These are phyloP conservation scores for Globisporangium echinulatum DNA, from an alignment of 352 stramenopile genomes.

Conservation along the genomic window DNA sequence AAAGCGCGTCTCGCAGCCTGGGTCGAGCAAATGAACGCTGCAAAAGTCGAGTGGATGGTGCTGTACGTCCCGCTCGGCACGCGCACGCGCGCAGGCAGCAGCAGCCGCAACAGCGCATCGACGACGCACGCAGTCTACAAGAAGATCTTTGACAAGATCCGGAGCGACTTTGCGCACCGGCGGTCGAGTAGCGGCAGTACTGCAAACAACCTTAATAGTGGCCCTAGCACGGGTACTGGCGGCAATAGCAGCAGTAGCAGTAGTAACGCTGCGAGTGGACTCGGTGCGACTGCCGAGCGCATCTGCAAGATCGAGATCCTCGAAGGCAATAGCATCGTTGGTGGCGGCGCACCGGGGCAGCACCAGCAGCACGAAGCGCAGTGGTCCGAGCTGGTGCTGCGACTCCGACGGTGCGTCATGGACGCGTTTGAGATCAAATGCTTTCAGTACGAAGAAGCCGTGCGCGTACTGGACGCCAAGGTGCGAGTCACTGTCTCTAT, in stretches of 20 bases:
- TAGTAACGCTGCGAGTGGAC: not conserved
- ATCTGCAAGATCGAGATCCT: constrained; percentile 83
- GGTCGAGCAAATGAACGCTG: constrained; percentile 67
- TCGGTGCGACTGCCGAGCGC: constrained; percentile 21
- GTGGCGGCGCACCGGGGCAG: constrained; percentile 29
- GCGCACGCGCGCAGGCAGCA: constrained; percentile 27
- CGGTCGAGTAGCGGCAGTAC: constrained; percentile 14
- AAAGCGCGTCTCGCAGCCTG: constrained; percentile 43
- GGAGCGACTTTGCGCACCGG: constrained; percentile 51
- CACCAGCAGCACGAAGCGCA: constrained; percentile 76
- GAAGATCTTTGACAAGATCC: constrained; percentile 74
- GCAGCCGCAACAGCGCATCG: constrained; percentile 16
- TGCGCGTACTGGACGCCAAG: constrained; percentile 59
- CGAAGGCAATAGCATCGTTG: constrained; percentile 55
- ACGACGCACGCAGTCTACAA: constrained; percentile 45
- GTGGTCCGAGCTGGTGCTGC: constrained; percentile 69
- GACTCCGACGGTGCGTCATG: constrained; percentile 72
- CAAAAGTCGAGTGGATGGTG: constrained; percentile 68
- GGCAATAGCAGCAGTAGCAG: not conserved
- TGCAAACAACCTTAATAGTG: not conserved
- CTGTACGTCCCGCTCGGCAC: constrained; percentile 84
- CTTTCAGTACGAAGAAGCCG: constrained; percentile 72
- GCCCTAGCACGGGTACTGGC: not conserved
- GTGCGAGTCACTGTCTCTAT: constrained; percentile 12
- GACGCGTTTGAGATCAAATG: constrained; percentile 75